phyloP scores from a whole-genome alignment of 2,329 filamentous ascomycete genomes.

The Colletotrichum zoysiae region DNA sequence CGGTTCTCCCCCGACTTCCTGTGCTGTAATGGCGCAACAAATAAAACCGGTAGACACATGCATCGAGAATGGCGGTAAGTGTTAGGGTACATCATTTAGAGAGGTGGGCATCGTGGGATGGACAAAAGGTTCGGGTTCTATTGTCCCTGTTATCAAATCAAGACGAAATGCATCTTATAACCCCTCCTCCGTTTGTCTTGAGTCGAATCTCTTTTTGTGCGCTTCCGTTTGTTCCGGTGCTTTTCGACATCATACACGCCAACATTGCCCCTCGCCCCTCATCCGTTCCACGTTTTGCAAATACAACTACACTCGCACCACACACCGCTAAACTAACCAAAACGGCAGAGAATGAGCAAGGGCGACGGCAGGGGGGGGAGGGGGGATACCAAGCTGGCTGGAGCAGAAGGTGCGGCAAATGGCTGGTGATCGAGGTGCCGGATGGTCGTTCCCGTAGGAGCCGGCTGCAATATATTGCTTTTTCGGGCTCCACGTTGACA shows the following conservation, averaged over 20 bases:
- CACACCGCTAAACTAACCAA: slow-evolving; percentile 26
- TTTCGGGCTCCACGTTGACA: slow-evolving; percentile 29
- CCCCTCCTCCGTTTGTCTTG: not conserved
- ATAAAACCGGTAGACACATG: not conserved
- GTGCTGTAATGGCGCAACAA: not conserved
- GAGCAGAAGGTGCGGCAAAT: slow-evolving; percentile 27
- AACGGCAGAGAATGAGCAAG: slow-evolving; percentile 1
- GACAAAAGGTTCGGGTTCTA: not conserved
- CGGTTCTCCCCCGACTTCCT: too few relatives aligned
- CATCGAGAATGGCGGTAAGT: not conserved
- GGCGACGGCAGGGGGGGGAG: not conserved
- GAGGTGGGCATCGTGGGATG: not conserved
- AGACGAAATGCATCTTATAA: not conserved
- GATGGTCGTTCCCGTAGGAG: slow-evolving; percentile 13
- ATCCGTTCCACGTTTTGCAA: slow-evolving; percentile 10
- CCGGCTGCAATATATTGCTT: slow-evolving; percentile 37
- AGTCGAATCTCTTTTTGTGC: not conserved
- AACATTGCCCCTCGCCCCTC: not conserved
- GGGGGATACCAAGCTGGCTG: slow-evolving; percentile 8
- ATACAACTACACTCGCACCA: slow-evolving; percentile 1
- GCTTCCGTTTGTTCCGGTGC: not conserved
- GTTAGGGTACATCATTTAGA: too few relatives aligned
- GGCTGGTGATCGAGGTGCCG: slow-evolving; percentile 33
- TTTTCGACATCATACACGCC: slow-evolving; percentile 7
- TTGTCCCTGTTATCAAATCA: not conserved